Evolutionary conservation across 768 basidiomycete genomes (phyloP).

Genomic region (Lentinula raphanica): DNA sequence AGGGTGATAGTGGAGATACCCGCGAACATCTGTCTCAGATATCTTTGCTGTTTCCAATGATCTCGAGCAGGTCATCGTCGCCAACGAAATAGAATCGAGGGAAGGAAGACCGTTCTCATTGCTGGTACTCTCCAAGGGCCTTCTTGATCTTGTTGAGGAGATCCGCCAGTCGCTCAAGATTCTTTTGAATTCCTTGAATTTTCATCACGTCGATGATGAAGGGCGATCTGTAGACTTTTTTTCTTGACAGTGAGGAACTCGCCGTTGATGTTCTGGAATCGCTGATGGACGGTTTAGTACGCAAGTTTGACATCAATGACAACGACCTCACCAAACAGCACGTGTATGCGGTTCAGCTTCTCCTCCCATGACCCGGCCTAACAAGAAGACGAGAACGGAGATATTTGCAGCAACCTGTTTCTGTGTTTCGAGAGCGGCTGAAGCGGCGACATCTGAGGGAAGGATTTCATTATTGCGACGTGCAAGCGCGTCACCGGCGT

Average conservation of each 20-base stretch:
- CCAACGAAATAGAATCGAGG: slow-evolving; percentile 99
- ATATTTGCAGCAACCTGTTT: slow-evolving; percentile 61
- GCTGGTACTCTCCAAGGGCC: slow-evolving; percentile 96
- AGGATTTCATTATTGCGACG: slow-evolving; percentile 52
- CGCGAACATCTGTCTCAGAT: slow-evolving; percentile 99
- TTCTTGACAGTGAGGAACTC: slow-evolving; percentile 99
- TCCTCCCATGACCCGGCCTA: slow-evolving; percentile 93
- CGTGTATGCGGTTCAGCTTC: slow-evolving; percentile 93
- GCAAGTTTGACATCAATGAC: background rate
- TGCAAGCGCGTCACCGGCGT: slow-evolving; percentile 52
- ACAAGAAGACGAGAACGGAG: slow-evolving; percentile 5
- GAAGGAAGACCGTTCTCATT: slow-evolving; percentile 95
- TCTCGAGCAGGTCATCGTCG: slow-evolving; percentile 96
- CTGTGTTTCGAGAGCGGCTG: slow-evolving; percentile 68
- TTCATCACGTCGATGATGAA: slow-evolving; percentile 97
- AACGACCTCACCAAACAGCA: slow-evolving; percentile 70
- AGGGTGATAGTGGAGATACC: slow-evolving; percentile 87
- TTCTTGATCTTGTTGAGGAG: slow-evolving; percentile 98
- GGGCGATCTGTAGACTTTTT: slow-evolving; percentile 98
- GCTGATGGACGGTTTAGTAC: slow-evolving; percentile 19
- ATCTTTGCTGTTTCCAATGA: slow-evolving; percentile 99
- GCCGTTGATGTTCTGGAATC: slow-evolving; percentile 97
- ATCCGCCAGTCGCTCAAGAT: slow-evolving; percentile 92
- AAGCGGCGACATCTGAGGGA: no score
- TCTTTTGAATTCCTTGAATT: slow-evolving; percentile 94